These are phyloP conservation scores for Theileria annulata DNA, from an alignment of 169 alveolate genomes.

Conservation along the genomic window DNA sequence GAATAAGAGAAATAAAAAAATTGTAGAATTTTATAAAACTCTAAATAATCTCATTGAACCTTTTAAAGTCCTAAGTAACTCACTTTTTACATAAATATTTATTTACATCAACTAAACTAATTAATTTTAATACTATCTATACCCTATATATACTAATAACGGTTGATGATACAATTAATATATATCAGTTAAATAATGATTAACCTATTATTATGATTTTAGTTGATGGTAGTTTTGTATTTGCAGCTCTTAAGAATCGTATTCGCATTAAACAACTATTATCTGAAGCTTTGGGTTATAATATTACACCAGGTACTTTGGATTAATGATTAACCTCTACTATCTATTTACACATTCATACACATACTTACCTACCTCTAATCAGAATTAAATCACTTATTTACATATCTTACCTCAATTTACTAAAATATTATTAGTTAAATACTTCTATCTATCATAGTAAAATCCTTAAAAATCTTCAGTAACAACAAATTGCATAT, in stretches of 20 bases:
- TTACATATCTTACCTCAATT: neutral
- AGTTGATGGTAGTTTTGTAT: slow-evolving; percentile 66
- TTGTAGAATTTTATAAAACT: slow-evolving; percentile 50
- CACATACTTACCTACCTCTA: too few relatives aligned
- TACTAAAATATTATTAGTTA: too few relatives aligned
- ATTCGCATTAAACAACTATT: slow-evolving; percentile 55
- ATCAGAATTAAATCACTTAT: too few relatives aligned
- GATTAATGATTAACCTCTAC: too few relatives aligned
- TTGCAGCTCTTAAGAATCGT: slow-evolving; percentile 53
- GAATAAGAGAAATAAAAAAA: slow-evolving; percentile 39
- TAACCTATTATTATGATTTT: neutral
- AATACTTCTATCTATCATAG: neutral
- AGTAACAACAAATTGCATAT: slow-evolving; percentile 45
- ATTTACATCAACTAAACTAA: too few relatives aligned
- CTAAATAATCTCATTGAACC: slow-evolving; percentile 57
- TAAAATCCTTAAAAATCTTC: slow-evolving; percentile 29
- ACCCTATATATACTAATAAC: neutral
- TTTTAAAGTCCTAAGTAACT: slow-evolving; percentile 59
- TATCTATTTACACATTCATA: neutral
- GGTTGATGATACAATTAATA: neutral
- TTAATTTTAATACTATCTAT: neutral
- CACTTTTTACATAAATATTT: too few relatives aligned
- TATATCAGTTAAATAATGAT: too few relatives aligned
- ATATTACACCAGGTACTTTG: slow-evolving; percentile 47
- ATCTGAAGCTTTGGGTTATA: slow-evolving; percentile 35